Percentiles rank a stretch among this genome's conserved stretches.
Evolutionary conservation across 2,329 filamentous ascomycete genomes (phyloP).

Genomic region (Tolypocladium tropicale): DNA sequence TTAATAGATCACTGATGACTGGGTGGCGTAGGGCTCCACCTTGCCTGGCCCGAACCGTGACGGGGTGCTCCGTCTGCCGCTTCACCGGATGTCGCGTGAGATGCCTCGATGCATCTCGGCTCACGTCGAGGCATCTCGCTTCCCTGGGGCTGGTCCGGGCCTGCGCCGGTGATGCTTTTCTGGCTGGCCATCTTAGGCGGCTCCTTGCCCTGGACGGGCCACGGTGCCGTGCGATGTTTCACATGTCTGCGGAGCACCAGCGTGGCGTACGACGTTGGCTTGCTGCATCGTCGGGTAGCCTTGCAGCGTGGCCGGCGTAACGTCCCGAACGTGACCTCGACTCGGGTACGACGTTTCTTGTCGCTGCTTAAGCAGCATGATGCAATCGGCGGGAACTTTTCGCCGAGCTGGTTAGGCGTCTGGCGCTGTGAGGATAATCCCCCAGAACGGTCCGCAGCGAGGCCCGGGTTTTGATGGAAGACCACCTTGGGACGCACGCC

Average conservation of each 20-base stretch:
- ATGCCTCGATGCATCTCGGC: not conserved
- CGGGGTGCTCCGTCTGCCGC: slow-evolving; percentile 17
- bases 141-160: not conserved
- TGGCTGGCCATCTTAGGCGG: not conserved
- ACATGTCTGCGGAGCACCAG: not conserved
- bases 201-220: not conserved
- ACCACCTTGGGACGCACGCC: too few relatives aligned
- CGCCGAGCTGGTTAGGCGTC: not conserved
- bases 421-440: too few relatives aligned
- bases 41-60: slow-evolving; percentile 10
- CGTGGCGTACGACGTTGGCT: not conserved
- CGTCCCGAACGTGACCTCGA: not conserved
- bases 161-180: not conserved
- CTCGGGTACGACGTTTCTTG: not conserved
- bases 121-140: not conserved
- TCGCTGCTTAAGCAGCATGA: too few relatives aligned
- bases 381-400: not conserved
- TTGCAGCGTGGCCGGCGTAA: not conserved
- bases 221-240: not conserved
- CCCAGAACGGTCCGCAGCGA: too few relatives aligned
- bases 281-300: not conserved
- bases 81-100: not conserved
- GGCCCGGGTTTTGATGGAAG: too few relatives aligned
- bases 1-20: not conserved
- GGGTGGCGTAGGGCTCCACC: not conserved